Base-by-base conservation (phyloP, 1,284 basidiomycete species). In the Spongispora temasekensis region DNA sequence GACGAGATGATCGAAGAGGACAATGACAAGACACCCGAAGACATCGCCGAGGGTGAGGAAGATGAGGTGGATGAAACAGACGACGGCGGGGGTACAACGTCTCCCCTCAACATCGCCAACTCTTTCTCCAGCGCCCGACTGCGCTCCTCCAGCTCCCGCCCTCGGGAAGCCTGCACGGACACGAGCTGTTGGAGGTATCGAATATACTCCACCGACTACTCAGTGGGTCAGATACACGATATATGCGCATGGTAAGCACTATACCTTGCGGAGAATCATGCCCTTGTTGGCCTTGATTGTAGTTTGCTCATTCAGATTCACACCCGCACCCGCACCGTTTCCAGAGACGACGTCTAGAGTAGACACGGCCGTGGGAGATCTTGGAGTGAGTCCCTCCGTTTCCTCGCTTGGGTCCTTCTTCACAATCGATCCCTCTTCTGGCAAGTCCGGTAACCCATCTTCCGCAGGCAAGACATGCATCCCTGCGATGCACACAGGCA, bases 131-230 rank as follows among this genome's bases (percentile, higher is more conserved):
- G 25, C 15, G 2, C 31, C 2, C 68, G 65, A 55, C 74, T 76
- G 17, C 64, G 68, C 50, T 73, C 71, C 73, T 94, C 92, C 51
- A 94, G 80, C 67, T 92, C 90, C 48, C 88, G 77, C 71, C 91
- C 92, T 5, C 91, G 80, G 53, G 83, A 84, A 6, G 89, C 87
- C 69, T 94, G 93, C 0, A 86, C 86, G 10, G 84, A 83, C 13
- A 94, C 90, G 58, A 94, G 85, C 67, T 94, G 91, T 69, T 94
- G 92, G 5, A 94, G 83, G 72, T 93, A 93, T 79, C 89, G 78
- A 59, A 95, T 95, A 70, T 95, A 95, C 69, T 94, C 93, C 32
- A 95, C 93, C 60, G 88, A 91, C 84, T 73, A 53, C 10, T 4
- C 4, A 3, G 27, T 6, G n/a, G 1, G 44, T 71, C 61, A 69